These are phyloP conservation scores for Hansfordia pulvinata DNA, from an alignment of 2,329 filamentous ascomycete genomes.

Conservation along the genomic window DNA sequence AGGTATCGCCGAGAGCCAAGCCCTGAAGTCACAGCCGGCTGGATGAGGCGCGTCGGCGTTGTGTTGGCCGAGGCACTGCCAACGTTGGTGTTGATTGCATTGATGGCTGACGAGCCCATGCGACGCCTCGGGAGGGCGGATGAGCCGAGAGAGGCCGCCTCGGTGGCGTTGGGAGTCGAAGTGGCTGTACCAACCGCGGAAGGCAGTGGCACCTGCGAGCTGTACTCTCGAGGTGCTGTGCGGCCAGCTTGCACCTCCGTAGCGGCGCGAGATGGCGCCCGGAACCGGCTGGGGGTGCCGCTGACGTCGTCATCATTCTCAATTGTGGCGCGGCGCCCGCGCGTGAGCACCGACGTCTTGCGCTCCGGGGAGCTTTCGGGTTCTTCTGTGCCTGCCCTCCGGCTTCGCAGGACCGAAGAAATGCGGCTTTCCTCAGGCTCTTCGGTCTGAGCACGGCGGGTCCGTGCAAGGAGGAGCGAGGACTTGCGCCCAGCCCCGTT, in stretches of 20 bases:
- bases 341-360: slow-evolving; percentile 28
- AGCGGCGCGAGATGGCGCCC: slow-evolving; percentile 42
- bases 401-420: slow-evolving; percentile 30
- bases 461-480: slow-evolving; percentile 31
- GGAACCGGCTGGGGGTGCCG: no score
- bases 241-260: slow-evolving; percentile 35
- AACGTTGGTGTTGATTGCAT: slow-evolving; percentile 5
- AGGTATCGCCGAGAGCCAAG: slow-evolving; percentile 29
- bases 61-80: no score
- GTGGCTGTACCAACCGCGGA: no score
- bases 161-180: no score
- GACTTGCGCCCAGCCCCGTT: slow-evolving; percentile 32
- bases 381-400: slow-evolving; percentile 32
- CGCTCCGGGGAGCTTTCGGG: slow-evolving; percentile 26
- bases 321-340: slow-evolving; percentile 30
- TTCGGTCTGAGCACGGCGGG: slow-evolving; percentile 33
- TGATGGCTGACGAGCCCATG: slow-evolving; percentile 32
- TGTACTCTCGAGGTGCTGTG: slow-evolving; percentile 24
- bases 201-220: slow-evolving; percentile 19
- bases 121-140: slow-evolving; percentile 39
- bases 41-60: slow-evolving; percentile 32
- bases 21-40: slow-evolving; percentile 21
- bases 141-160: slow-evolving; percentile 20
- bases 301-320: slow-evolving; percentile 35
- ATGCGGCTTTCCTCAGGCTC: slow-evolving; percentile 36